Evolutionary conservation across 2,329 filamentous ascomycete genomes (phyloP).

Genomic region (Dothistroma septosporum): DNA sequence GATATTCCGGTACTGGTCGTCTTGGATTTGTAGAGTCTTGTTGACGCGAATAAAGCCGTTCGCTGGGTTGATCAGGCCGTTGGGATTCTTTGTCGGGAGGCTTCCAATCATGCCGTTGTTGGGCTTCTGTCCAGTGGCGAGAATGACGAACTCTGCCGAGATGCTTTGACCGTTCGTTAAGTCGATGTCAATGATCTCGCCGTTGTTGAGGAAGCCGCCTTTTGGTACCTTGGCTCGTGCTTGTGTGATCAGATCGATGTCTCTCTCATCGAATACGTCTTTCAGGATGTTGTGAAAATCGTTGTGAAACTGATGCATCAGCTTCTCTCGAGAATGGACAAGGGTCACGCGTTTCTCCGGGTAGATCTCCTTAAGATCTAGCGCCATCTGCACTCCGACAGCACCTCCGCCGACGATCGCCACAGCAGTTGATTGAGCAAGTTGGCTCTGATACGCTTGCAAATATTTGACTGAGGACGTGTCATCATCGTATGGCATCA

Average conservation of each 20-base stretch:
- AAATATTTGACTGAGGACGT: conserved; percentile 14
- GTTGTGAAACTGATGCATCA: conserved; percentile 52
- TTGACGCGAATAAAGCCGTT: conserved; percentile 43
- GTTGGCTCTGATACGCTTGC: conserved; percentile 20
- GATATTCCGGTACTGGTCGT: conserved; percentile 48
- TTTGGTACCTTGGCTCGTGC: conserved; percentile 26
- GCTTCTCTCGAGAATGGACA: conserved; percentile 52
- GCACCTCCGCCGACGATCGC: conserved; percentile 52
- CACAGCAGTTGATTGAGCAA: conserved; percentile 19
- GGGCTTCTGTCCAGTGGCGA: conserved; percentile 58
- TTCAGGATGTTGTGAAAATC: conserved; percentile 39
- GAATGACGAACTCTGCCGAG: conserved; percentile 54
- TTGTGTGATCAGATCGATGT: conserved; percentile 50
- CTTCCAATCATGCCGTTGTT: conserved; percentile 50
- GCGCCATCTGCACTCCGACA: conserved; percentile 58
- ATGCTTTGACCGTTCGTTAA: conserved; percentile 46
- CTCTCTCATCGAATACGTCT: conserved; percentile 45
- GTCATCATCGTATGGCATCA: conserved; percentile 19
- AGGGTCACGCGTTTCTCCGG: conserved; percentile 55
- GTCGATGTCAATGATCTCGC: conserved; percentile 33
- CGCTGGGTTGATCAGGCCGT: conserved; percentile 14
- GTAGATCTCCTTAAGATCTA: conserved; percentile 55
- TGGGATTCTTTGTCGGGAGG: conserved; percentile 48
- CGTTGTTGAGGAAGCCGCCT: conserved; percentile 22
- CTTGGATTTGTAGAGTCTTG: conserved; percentile 54